Evolutionary conservation across 2,329 filamentous ascomycete genomes (phyloP), one percentile per base, ranked within the genome.

Genomic region (Beauveria asiatica): DNA sequence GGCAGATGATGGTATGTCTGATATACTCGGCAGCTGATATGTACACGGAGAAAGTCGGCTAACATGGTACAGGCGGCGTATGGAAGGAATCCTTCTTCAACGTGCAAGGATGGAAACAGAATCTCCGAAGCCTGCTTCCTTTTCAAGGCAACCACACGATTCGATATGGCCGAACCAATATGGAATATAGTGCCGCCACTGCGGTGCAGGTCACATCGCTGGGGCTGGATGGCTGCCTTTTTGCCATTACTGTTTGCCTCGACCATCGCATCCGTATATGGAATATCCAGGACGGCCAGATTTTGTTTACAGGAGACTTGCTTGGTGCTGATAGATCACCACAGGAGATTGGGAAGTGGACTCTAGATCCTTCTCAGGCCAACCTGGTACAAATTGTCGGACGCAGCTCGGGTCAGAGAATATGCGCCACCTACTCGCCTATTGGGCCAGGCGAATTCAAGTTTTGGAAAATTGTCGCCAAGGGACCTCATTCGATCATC

Each of bases 391-490:
- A 87, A 60, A 78, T 96, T 19, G 80, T 92, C 57, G 83, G 86
- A 16, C 78, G 75, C 45, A 76, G 70, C 46, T 75, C 78, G 27
- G 82, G 83, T 17, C 77, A 78, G 58, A 76, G 80, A 44, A 71
- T 84, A 16, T 83, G 93, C 57, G 85, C 90, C 42, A 93, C 91
- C 9, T 96, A 92, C 72, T 97, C 92, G 11, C 93, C 94, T 0
- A 85, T 94, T 64, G 89, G 92, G 33, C 83, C 86, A 45, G 89
- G 94, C 41, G 88, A 93, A 70, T 97, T 99, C 80, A 97, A 96
- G 72, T 92, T 99, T 70, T 99, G 92, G 90, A 80, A 77, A 64
- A 74, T 85, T n/a, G 83, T 83, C 57, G 83, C 88, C 19, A 83
- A 86, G 65, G 83, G 86, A 57, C 82, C 82, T 66, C 80, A 88